A percentile compares a stretch with the other conserved stretches of the same genome.
Conservation (phyloP, 1,284 basidiomycete species). For the Puccinia horiana region DNA sequence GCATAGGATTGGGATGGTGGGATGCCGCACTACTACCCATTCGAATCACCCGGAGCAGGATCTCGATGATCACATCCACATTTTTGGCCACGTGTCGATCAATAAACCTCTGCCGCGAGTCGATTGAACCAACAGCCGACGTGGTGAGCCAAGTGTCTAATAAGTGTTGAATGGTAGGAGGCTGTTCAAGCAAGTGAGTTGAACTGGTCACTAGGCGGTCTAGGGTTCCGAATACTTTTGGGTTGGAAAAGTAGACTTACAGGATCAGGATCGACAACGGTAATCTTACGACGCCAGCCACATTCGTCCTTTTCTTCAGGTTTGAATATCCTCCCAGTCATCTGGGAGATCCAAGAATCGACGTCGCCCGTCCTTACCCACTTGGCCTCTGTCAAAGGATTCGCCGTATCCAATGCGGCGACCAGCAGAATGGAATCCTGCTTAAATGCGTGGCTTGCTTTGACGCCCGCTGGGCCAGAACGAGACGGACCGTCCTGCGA, state of each 20-base stretch:
- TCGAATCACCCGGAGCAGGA: constrained; percentile 81
- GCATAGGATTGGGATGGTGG: constrained; percentile 47
- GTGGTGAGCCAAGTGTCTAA: constrained; percentile 82
- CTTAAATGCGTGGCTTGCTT: constrained; percentile 25
- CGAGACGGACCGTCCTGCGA: neutral
- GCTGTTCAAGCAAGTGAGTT: constrained; percentile 61
- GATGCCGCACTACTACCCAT: constrained; percentile 70
- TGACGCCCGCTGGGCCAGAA: neutral
- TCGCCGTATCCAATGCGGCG: constrained; percentile 75
- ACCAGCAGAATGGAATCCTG: constrained; percentile 57
- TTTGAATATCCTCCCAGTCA: constrained; percentile 65
- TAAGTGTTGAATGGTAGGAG: constrained; percentile 84
- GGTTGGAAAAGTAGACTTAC: constrained; percentile 63
- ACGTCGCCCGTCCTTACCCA: constrained; percentile 94
- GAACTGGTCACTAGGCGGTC: neutral
- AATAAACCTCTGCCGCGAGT: constrained; percentile 80
- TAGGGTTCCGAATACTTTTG: neutral
- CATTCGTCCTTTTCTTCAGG: constrained; percentile 52
- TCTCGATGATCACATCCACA: constrained; percentile 82
- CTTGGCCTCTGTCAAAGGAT: constrained; percentile 86
- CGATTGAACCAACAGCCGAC: constrained; percentile 71
- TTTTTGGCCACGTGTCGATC: constrained; percentile 76
- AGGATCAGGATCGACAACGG: constrained; percentile 89
- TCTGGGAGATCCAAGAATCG: constrained; percentile 85
- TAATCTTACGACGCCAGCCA: constrained; percentile 87